phyloP scores from a whole-genome alignment of 108 stramenopile species.

The Schizochytrium sp. region DNA sequence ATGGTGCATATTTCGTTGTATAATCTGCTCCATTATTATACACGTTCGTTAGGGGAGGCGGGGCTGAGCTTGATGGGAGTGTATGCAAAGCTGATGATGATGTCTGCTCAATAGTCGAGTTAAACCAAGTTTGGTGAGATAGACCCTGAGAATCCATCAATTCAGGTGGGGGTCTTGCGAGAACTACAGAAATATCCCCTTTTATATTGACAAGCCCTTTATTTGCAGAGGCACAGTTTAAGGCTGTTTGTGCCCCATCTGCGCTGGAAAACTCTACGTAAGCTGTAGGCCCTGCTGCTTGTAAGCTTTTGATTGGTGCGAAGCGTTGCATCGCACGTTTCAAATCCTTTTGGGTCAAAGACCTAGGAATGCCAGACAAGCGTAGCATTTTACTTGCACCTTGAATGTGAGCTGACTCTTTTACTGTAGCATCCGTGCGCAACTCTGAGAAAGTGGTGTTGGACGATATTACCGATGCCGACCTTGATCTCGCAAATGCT shows the following conservation, averaged over 20 bases:
- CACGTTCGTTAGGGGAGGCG: no score
- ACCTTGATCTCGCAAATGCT: no score
- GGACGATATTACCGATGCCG: no score
- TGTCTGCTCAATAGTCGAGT: no score
- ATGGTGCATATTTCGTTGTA: no score
- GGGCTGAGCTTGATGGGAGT: no score
- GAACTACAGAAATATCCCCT: neutral
- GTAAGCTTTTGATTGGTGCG: neutral
- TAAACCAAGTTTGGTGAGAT: no score
- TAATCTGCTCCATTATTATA: no score
- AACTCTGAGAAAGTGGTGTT: no score
- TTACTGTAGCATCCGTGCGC: no score
- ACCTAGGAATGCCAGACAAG: neutral
- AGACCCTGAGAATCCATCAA: no score
- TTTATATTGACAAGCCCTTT: neutral
- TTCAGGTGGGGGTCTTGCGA: neutral
- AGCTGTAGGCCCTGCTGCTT: neutral
- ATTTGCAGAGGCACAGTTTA: neutral
- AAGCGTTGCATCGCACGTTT: neutral
- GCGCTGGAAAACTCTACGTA: conserved; percentile 28
- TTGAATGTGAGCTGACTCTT: neutral
- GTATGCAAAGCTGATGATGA: no score
- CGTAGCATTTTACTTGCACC: neutral
- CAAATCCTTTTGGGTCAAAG: neutral
- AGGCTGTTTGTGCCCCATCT: neutral